Percentiles rank a stretch among this genome's conserved stretches.
Conservation (phyloP, 306 rosid genomes). For the Medicago ruthenica region DNA sequence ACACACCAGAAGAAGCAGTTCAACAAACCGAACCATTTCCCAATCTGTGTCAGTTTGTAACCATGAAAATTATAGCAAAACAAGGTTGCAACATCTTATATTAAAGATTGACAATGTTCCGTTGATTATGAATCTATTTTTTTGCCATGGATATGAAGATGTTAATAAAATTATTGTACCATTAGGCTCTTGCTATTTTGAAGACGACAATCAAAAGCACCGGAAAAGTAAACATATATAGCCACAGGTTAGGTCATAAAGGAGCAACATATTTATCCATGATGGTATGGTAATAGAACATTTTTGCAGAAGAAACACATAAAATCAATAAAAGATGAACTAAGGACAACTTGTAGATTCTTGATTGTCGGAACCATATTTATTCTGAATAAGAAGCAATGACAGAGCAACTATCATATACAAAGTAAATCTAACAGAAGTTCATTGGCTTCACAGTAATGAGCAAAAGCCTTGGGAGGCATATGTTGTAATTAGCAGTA, state of each 20-base stretch:
- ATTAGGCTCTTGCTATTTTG: constrained; percentile 66
- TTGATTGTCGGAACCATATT: constrained; percentile 64
- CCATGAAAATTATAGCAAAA: background rate
- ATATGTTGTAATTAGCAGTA: background rate
- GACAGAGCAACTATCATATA: constrained; percentile 29
- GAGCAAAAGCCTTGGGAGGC: constrained; percentile 77
- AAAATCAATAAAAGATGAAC: constrained; percentile 32
- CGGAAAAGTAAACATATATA: background rate
- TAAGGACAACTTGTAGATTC: constrained; percentile 62
- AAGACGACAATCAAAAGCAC: constrained; percentile 47
- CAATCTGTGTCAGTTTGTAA: background rate
- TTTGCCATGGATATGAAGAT: constrained; percentile 20
- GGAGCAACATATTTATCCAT: background rate
- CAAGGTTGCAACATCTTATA: background rate
- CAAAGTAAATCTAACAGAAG: constrained; percentile 65
- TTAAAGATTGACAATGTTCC: background rate
- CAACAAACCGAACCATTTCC: background rate
- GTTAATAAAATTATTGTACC: constrained; percentile 48
- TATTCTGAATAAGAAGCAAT: constrained; percentile 71
- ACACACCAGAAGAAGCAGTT: background rate
- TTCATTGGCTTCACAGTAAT: constrained; percentile 85
- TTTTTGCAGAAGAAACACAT: background rate
- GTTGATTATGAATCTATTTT: background rate
- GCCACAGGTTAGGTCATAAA: constrained; percentile 18
- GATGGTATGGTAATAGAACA: background rate